Evolutionary conservation across 169 alveolate species (phyloP), one percentile per base, ranked within the genome.

Genomic region (Plasmodium knowlesi): DNA sequence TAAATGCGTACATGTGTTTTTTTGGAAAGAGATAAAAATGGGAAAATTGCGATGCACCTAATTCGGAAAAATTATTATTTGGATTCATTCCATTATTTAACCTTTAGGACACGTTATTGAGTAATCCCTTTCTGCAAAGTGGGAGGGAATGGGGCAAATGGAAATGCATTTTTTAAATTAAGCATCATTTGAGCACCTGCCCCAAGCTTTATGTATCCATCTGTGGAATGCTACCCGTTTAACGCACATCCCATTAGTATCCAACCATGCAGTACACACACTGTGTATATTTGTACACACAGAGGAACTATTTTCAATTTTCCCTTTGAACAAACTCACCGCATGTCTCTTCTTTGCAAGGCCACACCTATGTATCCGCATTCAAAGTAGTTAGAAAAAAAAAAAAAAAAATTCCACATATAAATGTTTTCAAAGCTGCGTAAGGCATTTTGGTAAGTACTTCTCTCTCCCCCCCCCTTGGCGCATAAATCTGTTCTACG

Each of bases 41-140:
- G 32, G n/a, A 6, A 82, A 54, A 1, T 57, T 61, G 34, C 9
- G 73, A 57, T 25, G 46, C 37, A 28, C 41, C n/a, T 39, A 16
- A 30, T 61, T 57, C 37, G 22, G 25, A 10, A 3, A 82, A 82
- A 37, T 57, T 82, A 22, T 14, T 57, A 82, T 82, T 41, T 83
- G 37, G 30, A 25, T 80, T 39, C 19, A 25, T 67, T 70, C 32
- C 30, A 5, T 57, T 57, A 22, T 84, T 74, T 74, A 74, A 86
- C 93, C 93, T 86, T 86, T 86, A 32, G 93, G 93, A 76, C 93
- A 86, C 28, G 85, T 78, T 86, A 86, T 86, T 46, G 93, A 86
- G 50, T 86, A 86, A 74, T 86, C 93, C 70, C 85, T 73, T 76
- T 86, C 93, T 86, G 34, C 70, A 86, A 86, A 10, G 80, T 34